Percentiles rank a stretch among this genome's conserved stretches.
These are phyloP conservation scores for Boletus reticulatus DNA, from an alignment of 768 basidiomycete genomes.

Conservation along the genomic window DNA sequence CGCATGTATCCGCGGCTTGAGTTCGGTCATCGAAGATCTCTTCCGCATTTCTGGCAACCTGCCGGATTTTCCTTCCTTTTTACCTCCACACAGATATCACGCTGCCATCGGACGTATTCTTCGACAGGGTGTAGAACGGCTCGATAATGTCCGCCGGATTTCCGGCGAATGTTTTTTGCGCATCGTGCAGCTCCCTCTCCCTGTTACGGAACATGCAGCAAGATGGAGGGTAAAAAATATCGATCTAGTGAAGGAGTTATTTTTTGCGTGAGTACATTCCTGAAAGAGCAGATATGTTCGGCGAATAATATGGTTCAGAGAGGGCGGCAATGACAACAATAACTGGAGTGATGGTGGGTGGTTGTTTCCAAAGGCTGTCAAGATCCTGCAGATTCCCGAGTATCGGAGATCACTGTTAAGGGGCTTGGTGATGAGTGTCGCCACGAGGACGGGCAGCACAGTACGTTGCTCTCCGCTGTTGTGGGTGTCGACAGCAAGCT, in stretches of 20 bases:
- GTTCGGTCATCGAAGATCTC: constrained; percentile 50
- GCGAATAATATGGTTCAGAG: constrained; percentile 25
- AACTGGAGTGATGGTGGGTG: constrained; percentile 72
- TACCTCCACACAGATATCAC: constrained; percentile 59
- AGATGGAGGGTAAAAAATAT: constrained; percentile 54
- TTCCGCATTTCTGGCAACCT: constrained; percentile 43
- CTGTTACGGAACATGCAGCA: constrained; percentile 37
- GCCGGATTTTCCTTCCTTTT: constrained; percentile 51
- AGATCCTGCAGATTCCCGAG: constrained; percentile 55
- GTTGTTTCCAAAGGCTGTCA: constrained; percentile 74
- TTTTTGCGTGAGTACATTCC: constrained; percentile 42
- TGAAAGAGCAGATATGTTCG: neutral
- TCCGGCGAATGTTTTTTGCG: constrained; percentile 62
- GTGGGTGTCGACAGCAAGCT: constrained; percentile 9
- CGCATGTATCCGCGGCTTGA: constrained; percentile 67
- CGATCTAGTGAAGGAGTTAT: constrained; percentile 49
- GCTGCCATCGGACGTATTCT: constrained; percentile 62
- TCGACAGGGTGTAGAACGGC: constrained; percentile 87
- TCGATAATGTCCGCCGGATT: constrained; percentile 86
- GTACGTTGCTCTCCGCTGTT: constrained; percentile 46
- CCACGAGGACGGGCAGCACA: constrained; percentile 81
- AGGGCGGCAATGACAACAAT: constrained; percentile 27
- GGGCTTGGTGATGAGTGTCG: constrained; percentile 77
- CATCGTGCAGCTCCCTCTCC: constrained; percentile 48
- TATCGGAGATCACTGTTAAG: constrained; percentile 64